Evolutionary conservation across 495 filamentous ascomycete species (phyloP), one percentile per base, ranked within the genome.

Genomic region (Talaromyces nanjingensis): DNA sequence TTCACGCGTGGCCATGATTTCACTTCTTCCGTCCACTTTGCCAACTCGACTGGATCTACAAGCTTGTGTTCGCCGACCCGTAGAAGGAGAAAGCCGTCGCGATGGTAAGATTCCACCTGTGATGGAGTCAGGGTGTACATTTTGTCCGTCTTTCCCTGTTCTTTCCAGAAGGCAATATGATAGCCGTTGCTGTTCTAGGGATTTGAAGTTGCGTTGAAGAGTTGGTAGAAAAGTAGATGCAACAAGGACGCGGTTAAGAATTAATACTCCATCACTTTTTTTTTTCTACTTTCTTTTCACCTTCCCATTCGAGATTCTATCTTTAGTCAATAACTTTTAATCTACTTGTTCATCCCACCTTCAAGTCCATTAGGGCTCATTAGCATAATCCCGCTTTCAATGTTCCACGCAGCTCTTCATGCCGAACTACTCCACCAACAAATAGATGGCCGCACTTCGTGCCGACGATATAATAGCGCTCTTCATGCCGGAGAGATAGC

Each of bases 11-110:
- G 75, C 68, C 76, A 76, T 63, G 71, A 66, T 56, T 74, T 66
- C 9, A 79, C 71, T 65, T 79, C 76, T 62, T 72, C 63, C 14
- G 77, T 73, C 77, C 77, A 79, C 65, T 65, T 52, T 59, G 75
- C 69, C 8, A 79, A 61, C 6, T 66, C 65, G 1, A 25, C 20
- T 14, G 74, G 69, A n/a, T 76, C 71, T 12, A 70, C 67, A 20
- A 69, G 65, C 22, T 67, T 39, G 42, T 77, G 74, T 27, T 76
- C 69, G 47, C 66, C 53, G 52, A 54, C 67, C 9, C 70, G 71
- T 6, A 79, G 63, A 37, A 77, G 66, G 31, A 79, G 73, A 59
- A 73, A 79, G 27, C 77, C 77, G 55, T 76, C 68, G 37, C 68
- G 54, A 34, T 78, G 67, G 66, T 75, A 78, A 52, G 67, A 76